These are phyloP conservation scores for Wallacemonas sp. DNA, from an alignment of 208 protist genomes.

Conservation along the genomic window DNA sequence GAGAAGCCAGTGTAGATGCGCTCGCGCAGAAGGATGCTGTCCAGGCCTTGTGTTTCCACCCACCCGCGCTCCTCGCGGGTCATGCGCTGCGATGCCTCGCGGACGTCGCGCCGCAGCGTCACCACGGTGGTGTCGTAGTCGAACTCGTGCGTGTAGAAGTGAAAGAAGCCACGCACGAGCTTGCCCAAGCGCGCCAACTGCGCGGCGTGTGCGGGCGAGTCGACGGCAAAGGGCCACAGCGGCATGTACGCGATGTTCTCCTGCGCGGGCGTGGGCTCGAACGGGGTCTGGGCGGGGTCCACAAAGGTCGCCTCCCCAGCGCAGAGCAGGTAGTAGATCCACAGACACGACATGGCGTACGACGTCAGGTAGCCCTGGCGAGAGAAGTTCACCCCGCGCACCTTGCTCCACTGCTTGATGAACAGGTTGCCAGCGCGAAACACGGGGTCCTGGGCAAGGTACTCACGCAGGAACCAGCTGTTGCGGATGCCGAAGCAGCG, in stretches of 20 bases:
- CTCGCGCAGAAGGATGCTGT: slow-evolving; percentile 32
- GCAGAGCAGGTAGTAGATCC: slow-evolving; percentile 75
- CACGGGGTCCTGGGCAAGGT: slow-evolving; percentile 50
- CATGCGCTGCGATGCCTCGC: slow-evolving; percentile 7
- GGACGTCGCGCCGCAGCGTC: slow-evolving; percentile 28
- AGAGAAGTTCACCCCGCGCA: slow-evolving; percentile 74
- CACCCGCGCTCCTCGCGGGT: slow-evolving; percentile 39
- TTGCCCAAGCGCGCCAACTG: slow-evolving; percentile 19
- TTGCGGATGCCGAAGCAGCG: slow-evolving; percentile 73
- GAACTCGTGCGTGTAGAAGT: slow-evolving; percentile 54
- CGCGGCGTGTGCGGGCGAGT: slow-evolving; percentile 2
- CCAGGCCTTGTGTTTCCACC: slow-evolving; percentile 30
- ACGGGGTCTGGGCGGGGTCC: slow-evolving; percentile 30
- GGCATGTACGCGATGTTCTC: slow-evolving; percentile 48
- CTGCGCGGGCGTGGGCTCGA: slow-evolving; percentile 29
- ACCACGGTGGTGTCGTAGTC: slow-evolving; percentile 58
- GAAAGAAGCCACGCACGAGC: slow-evolving; percentile 57
- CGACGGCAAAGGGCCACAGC: slow-evolving; percentile 33
- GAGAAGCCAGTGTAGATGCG: slow-evolving; percentile 65
- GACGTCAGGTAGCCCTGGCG: slow-evolving; percentile 71
- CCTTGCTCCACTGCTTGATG: slow-evolving; percentile 84
- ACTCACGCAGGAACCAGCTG: slow-evolving; percentile 76
- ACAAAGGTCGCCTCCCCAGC: slow-evolving; percentile 42
- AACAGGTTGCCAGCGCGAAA: slow-evolving; percentile 70
- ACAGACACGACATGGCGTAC: slow-evolving; percentile 76